These are phyloP conservation scores for Oryza rufipogon DNA, from an alignment of 176 grass and related monocot species.

Conservation along the genomic window DNA sequence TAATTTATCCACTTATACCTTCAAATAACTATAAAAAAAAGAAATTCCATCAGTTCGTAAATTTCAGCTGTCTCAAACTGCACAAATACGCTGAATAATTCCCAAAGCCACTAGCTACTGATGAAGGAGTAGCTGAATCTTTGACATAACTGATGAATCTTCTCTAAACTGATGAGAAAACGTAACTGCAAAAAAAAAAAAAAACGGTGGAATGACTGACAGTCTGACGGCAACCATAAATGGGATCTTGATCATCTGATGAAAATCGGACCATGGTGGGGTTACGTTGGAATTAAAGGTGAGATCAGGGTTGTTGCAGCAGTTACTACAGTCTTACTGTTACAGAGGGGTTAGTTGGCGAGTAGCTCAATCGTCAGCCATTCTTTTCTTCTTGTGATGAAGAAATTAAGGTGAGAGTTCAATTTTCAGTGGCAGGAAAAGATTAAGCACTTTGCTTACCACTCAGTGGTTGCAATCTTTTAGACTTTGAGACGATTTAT, in stretches of 20 bases:
- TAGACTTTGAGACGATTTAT: not conserved
- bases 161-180: no score
- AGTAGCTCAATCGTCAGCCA: not conserved
- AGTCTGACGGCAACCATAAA: slow-evolving; percentile 9
- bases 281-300: not conserved
- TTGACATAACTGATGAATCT: no score
- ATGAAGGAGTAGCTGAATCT: no score
- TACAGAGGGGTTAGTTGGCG: not conserved
- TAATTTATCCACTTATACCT: no score
- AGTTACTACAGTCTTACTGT: not conserved
- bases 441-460: not conserved
- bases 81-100: no score
- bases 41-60: no score
- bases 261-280: slow-evolving; percentile 9
- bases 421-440: not conserved
- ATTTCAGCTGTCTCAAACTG: no score
- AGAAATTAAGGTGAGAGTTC: not conserved
- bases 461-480: not conserved
- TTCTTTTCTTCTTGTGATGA: not conserved
- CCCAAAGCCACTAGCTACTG: no score
- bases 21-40: no score
- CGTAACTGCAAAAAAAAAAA: no score
- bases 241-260: not conserved
- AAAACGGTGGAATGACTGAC: not conserved
- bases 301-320: slow-evolving; percentile 8